Evolutionary conservation across 129 eudicot genomes (phyloP).

Genomic region (Pseudognaphalium luteoalbum): DNA sequence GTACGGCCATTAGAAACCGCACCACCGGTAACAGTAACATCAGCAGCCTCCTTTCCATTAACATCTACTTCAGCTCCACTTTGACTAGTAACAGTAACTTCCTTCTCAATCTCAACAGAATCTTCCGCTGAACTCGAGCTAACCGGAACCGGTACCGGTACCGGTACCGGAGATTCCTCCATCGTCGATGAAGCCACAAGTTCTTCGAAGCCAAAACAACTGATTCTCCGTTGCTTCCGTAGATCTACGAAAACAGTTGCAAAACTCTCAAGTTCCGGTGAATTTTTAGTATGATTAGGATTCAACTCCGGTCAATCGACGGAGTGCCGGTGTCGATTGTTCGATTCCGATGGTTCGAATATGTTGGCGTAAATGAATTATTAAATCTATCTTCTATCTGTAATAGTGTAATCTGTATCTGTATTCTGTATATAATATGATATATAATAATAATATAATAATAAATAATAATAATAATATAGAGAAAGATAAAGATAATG

Average conservation of each 20-base stretch:
- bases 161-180: slow-evolving; percentile 35
- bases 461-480: no score
- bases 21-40: slow-evolving; percentile 13
- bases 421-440: no score
- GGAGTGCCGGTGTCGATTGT: background rate
- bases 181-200: slow-evolving; percentile 24
- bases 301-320: background rate
- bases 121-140: slow-evolving; percentile 43
- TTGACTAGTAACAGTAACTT: slow-evolving; percentile 16
- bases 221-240: slow-evolving; percentile 16
- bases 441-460: no score
- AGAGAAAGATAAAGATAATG: no score
- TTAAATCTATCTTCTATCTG: no score
- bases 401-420: no score
- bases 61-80: slow-evolving; percentile 27
- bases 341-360: no score
- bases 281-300: background rate
- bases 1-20: slow-evolving; percentile 42
- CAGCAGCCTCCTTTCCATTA: slow-evolving; percentile 13
- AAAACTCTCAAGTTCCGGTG: slow-evolving; percentile 16
- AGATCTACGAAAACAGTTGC: slow-evolving; percentile 19
- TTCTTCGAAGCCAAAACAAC: slow-evolving; percentile 21
- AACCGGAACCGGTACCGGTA: slow-evolving; percentile 13
- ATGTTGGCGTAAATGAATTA: no score
- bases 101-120: slow-evolving; percentile 41